Conservation (phyloP, 1,139 yeast species). For the Scheffersomyces parashehatae region DNA sequence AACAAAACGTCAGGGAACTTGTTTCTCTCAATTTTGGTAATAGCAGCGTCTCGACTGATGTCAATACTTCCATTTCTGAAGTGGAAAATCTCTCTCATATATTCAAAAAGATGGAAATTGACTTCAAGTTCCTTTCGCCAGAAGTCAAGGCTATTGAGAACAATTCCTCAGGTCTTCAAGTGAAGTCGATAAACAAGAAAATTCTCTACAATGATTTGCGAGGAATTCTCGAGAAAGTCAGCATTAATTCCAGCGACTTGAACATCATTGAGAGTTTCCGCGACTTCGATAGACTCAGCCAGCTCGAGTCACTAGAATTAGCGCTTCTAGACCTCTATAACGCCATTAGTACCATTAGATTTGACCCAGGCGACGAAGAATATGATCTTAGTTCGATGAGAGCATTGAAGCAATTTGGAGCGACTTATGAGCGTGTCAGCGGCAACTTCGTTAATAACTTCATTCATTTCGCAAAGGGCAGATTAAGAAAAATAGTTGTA, state of each 20-base stretch:
- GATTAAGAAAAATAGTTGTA: constrained; percentile 38
- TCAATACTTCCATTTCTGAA: constrained; percentile 52
- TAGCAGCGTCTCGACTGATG: constrained; percentile 35
- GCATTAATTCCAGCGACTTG: constrained; percentile 60
- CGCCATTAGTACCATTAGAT: constrained; percentile 63
- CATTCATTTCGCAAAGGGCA: constrained; percentile 42
- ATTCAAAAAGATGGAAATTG: constrained; percentile 46
- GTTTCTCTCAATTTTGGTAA: constrained; percentile 40
- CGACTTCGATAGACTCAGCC: constrained; percentile 49
- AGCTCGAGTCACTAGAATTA: constrained; percentile 53
- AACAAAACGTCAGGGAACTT: constrained; percentile 38
- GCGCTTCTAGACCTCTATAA: constrained; percentile 60
- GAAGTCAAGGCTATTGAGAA: constrained; percentile 73
- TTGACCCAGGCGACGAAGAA: constrained; percentile 35
- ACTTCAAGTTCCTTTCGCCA: constrained; percentile 49
- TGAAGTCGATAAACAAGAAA: constrained; percentile 80
- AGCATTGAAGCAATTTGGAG: constrained; percentile 70
- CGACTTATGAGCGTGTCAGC: constrained; percentile 60
- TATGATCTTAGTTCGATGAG: constrained; percentile 65
- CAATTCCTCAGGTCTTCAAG: constrained; percentile 81
- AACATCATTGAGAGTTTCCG: constrained; percentile 46
- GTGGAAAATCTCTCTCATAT: constrained; percentile 62
- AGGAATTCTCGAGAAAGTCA: constrained; percentile 66
- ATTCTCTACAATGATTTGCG: constrained; percentile 67
- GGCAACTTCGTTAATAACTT: constrained; percentile 53